Base-by-base conservation (phyloP, 2,329 filamentous ascomycete species). In the Orbilia oligospora region DNA sequence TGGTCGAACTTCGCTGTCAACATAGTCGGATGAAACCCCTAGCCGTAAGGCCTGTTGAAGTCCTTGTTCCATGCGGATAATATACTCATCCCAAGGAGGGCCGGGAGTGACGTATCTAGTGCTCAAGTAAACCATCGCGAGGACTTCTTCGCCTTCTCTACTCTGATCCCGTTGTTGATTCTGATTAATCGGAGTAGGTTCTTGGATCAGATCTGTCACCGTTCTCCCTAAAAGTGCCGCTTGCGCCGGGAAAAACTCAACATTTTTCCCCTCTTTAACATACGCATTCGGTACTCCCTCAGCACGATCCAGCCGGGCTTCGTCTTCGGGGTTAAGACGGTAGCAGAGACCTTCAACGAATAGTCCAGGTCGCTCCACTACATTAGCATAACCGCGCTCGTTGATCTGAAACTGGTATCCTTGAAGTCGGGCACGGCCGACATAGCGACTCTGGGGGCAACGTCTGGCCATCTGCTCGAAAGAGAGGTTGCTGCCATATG, bases 361-460 rank as follows among this genome's bases (percentile, higher is more conserved):
- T 36, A 24, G 5, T 20, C 71, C 20, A 38, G 51, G 27, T 5
- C 33, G 27, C 9, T 81, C 81, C 16, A 86, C 71, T 30, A 87
- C 83, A 80, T 87, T 87, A 72, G 86, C 86, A 64, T 84, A 87
- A 30, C 86, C 86, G 24, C 86, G 84, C 82, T 86, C 83, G 81
- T 87, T 87, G 83, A 87, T 87, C 81, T 86, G 85, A 84, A 86
- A 87, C 36, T 83, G 82, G 80, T 85, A 84, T 76, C 84, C 83
- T 22, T 81, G 77, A n/a, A 87, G 83, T 10, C 84, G 82, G 20
- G 83, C 86, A 12, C 82, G 81, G 4, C 86, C 86, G 76, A 86
- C 82, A 80, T 84, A 84, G 24, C 80, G 83, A 81, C 85, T 86
- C 22, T 83, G 83, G 20, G 86, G 86, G 66, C 86, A 87, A 73